Evolutionary conservation across 805 yeast genomes (phyloP).

Genomic region (Yarrowia deformans): DNA sequence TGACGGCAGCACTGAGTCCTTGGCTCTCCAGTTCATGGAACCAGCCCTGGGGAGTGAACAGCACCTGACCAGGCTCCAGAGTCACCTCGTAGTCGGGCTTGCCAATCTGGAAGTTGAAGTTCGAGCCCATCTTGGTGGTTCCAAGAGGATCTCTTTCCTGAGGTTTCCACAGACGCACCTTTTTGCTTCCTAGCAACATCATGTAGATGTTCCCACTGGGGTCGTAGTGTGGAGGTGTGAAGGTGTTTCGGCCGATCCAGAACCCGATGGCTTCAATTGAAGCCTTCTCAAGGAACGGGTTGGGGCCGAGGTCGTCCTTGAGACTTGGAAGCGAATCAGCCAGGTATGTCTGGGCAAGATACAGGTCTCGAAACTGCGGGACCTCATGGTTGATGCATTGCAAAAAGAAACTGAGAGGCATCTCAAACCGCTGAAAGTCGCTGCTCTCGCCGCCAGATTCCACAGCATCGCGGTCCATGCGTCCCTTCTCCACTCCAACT

Average conservation of each 20-base stretch:
- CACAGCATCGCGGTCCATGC: conserved; percentile 20
- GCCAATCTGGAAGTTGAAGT: conserved; percentile 26
- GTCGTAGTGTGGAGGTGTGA: conserved; percentile 33
- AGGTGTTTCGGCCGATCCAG: conserved; percentile 36
- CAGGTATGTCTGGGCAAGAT: conserved; percentile 31
- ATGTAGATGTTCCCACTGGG: conserved; percentile 32
- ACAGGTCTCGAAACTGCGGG: conserved; percentile 31
- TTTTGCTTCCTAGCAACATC: conserved; percentile 26
- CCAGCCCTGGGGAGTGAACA: conserved; percentile 37
- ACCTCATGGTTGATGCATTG: conserved; percentile 34
- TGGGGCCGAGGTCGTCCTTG: conserved; percentile 25
- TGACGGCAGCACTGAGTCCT: conserved; percentile 29
- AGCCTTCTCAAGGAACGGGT: conserved; percentile 19
- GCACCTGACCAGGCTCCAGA: conserved; percentile 24
- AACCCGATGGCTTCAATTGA: conserved; percentile 20
- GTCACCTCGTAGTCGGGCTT: conserved; percentile 27
- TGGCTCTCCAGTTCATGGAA: conserved; percentile 23
- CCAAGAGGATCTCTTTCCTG: conserved; percentile 2
- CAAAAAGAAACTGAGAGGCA: conserved; percentile 31
- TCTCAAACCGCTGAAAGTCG: conserved; percentile 31
- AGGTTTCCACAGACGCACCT: conserved; percentile 34
- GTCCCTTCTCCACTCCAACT: conserved; percentile 30
- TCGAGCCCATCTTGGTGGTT: not conserved
- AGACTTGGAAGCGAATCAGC: conserved; percentile 23
- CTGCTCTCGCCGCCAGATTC: conserved; percentile 18